Base-by-base conservation (phyloP, 192 early-diverging fungal genomes). In the Podila epigama region DNA sequence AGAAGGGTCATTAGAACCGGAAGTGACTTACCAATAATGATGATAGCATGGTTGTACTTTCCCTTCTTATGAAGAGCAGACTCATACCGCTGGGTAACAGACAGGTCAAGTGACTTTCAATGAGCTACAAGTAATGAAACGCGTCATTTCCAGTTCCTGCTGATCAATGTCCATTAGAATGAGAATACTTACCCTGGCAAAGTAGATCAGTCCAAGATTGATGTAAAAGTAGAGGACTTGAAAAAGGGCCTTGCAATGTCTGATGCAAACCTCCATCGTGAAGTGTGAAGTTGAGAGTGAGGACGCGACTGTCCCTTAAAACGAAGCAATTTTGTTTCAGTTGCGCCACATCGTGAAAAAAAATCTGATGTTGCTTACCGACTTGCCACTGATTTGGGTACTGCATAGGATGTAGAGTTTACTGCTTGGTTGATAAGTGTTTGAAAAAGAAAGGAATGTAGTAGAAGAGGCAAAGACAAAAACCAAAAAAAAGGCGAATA, bases 11-110 rank as follows among this genome's bases (percentile, higher is more conserved):
- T 11, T 10, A 41, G 40, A 5, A 5, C 18, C 40, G 1, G 15
- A 51, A 12, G 27, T 27, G 29, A 6, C 55, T 68, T 53, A 64
- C 73, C 73, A 11, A 77, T 34, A 16, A 77, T 35, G 0, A 77
- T 42, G 44, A 77, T 68, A 11, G 66, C 10, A 37, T 77, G 73
- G 42, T 77, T 77, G 51, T 77, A 77, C 11, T n/a, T 68, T 39
- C 73, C 73, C 18, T 68, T 68, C 15, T 52, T 77, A 2, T 66
- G 66, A 22, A 77, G 50, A 5, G 66, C 32, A 25, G 66, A 66
- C 34, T 77, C 73, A 58, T 68, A 59, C 66, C 66, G 68, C 73
- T 77, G 44, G 44, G 2, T 48, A 48, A 25, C 3, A 20, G 44
- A 20, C 44, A 48, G 44, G 18, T 2, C 16, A 8, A 20, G 6